These are phyloP conservation scores for Penicillium sp. DNA, from an alignment of 2,329 filamentous ascomycete genomes.

Conservation along the genomic window DNA sequence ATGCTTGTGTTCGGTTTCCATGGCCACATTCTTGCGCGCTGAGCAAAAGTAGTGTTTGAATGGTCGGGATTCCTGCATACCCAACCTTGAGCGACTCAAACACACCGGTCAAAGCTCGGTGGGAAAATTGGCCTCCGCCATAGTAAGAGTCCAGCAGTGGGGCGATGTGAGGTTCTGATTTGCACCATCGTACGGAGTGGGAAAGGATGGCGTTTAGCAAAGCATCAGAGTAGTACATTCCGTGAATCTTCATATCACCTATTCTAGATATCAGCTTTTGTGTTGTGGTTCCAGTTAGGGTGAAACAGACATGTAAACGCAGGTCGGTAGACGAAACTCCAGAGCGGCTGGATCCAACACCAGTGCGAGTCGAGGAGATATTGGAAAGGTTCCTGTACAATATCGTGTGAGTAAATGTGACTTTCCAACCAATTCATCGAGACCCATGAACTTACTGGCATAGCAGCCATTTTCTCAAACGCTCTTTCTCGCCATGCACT, in stretches of 20 bases:
- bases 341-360: constrained; percentile 66
- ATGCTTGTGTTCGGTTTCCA: constrained; percentile 61
- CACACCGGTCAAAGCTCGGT: constrained; percentile 56
- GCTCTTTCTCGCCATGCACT: constrained; percentile 64
- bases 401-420: constrained; percentile 6
- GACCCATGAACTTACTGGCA: constrained; percentile 51
- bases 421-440: background rate
- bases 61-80: constrained; percentile 57
- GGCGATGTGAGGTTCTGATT: constrained; percentile 53
- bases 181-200: constrained; percentile 63
- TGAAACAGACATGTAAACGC: constrained; percentile 60
- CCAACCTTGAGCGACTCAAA: constrained; percentile 57
- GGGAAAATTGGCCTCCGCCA: constrained; percentile 56
- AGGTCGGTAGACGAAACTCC: constrained; percentile 63
- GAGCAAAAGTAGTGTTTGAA: constrained; percentile 62
- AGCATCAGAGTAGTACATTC: constrained; percentile 59
- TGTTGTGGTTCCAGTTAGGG: background rate
- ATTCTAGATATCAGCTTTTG: constrained; percentile 18
- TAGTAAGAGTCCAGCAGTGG: constrained; percentile 57
- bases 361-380: constrained; percentile 63
- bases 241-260: constrained; percentile 59
- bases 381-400: constrained; percentile 58
- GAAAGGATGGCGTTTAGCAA: constrained; percentile 59
- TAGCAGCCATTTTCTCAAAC: constrained; percentile 58
- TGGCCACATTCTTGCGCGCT: constrained; percentile 63